Evolutionary conservation across 2,329 filamentous ascomycete species (phyloP).

Genomic region (Ascosphaera apis): DNA sequence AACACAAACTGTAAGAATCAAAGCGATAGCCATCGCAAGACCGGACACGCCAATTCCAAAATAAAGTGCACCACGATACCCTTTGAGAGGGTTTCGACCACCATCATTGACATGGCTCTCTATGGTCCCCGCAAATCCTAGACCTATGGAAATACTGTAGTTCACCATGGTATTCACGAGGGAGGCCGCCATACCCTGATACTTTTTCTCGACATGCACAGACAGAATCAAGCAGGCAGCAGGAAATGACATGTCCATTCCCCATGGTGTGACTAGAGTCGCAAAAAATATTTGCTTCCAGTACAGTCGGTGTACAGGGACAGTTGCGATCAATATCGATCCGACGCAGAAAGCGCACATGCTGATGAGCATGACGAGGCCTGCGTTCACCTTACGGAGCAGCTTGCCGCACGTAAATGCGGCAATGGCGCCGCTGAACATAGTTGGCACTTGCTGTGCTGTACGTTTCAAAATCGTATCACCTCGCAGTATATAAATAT

Average conservation of each 20-base stretch:
- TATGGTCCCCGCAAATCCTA: conserved; percentile 44
- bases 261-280: conserved; percentile 8
- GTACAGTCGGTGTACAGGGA: conserved; percentile 17
- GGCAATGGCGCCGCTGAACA: conserved; percentile 12
- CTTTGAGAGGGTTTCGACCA: conserved; percentile 13
- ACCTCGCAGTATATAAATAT: conserved; percentile 8
- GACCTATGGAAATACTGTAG: conserved; percentile 42
- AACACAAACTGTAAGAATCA: conserved; percentile 7
- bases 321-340: conserved; percentile 15
- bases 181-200: conserved; percentile 31
- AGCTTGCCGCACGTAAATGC: conserved; percentile 10
- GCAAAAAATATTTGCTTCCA: conserved; percentile 14
- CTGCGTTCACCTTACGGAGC: conserved; percentile 7
- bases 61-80: conserved; percentile 19
- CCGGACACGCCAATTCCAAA: conserved; percentile 15
- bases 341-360: conserved; percentile 11
- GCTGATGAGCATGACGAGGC: conserved; percentile 12
- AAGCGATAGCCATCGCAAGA: conserved; percentile 6
- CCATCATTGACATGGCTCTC: conserved; percentile 25
- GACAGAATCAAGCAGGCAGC: conserved; percentile 38
- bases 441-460: conserved; percentile 12
- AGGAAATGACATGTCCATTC: conserved; percentile 43
- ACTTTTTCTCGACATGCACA: conserved; percentile 24
- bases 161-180: conserved; percentile 43
- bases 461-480: conserved; percentile 10